These are phyloP conservation scores for Rhodamnia rubescens DNA, from an alignment of 345 rosid species.

Conservation along the genomic window DNA sequence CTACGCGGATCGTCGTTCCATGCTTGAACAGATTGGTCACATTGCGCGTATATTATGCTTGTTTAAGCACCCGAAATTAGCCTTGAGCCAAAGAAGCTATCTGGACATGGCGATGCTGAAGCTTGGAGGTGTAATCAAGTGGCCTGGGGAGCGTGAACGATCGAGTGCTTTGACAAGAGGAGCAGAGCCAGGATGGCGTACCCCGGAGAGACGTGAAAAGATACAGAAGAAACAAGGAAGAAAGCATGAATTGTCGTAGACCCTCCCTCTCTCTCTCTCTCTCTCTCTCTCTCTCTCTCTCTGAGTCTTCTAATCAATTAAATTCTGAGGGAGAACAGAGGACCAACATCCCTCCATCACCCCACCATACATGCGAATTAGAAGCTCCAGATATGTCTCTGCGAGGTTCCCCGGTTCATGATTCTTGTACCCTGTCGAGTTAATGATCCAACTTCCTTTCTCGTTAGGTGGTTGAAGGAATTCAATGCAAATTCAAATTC, in stretches of 20 bases:
- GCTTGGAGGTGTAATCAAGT: background rate
- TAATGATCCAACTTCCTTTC: conserved; percentile 29
- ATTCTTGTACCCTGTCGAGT: conserved; percentile 19
- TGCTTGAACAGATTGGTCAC: background rate
- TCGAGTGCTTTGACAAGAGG: background rate
- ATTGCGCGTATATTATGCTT: background rate
- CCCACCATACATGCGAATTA: conserved; percentile 15
- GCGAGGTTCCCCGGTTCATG: conserved; percentile 16
- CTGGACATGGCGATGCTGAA: background rate
- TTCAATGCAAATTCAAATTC: background rate
- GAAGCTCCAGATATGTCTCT: conserved; percentile 18
- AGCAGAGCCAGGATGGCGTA: background rate
- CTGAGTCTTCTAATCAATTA: background rate
- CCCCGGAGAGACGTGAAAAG: background rate
- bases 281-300: background rate
- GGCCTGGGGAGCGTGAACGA: background rate
- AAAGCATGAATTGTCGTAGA: background rate
- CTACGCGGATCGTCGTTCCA: background rate
- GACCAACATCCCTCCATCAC: conserved; percentile 23
- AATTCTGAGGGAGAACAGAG: conserved; percentile 5
- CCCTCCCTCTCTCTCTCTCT: background rate
- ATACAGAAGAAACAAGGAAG: background rate
- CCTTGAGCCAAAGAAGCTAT: background rate
- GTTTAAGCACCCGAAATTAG: background rate
- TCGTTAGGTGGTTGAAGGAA: conserved; percentile 27